Percentiles rank a stretch among this genome's conserved stretches.
These are phyloP conservation scores for Hibiscus trionum DNA, from an alignment of 345 rosid species.

Conservation along the genomic window DNA sequence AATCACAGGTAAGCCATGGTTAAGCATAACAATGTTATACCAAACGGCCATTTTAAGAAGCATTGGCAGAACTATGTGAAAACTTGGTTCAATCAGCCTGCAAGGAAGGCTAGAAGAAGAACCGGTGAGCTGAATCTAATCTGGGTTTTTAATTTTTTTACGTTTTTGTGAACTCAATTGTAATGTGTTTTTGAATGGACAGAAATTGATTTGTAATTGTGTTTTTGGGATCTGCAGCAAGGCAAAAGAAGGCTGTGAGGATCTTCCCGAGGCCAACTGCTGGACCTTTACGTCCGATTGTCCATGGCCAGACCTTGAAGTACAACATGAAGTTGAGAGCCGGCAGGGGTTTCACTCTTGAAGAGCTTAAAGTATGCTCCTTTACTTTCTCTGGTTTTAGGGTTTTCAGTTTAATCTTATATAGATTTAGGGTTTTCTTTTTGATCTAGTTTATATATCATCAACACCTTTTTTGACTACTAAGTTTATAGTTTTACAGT, in stretches of 20 bases:
- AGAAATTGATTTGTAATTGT: neutral
- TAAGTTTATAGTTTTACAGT: neutral
- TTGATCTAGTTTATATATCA: neutral
- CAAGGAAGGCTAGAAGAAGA: constrained; percentile 1
- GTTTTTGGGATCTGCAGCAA: neutral
- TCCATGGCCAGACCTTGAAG: neutral
- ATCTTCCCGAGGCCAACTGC: neutral
- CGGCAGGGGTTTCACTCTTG: neutral
- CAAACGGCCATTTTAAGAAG: neutral
- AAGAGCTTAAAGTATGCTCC: neutral
- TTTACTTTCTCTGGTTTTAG: neutral
- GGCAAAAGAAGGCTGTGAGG: neutral
- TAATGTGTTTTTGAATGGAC: neutral
- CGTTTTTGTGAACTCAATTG: neutral
- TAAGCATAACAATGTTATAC: neutral
- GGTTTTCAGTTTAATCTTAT: neutral
- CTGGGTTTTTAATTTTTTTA: neutral
- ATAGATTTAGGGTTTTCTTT: neutral
- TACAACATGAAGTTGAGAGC: constrained; percentile 1
- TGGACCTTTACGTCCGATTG: neutral
- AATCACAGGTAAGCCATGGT: neutral
- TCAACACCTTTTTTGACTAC: neutral
- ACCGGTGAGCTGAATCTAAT: neutral
- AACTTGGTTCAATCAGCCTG: neutral
- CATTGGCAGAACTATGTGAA: neutral